Base-by-base conservation (phyloP, 176 grass and related monocot genomes). In the Carex pumila region DNA sequence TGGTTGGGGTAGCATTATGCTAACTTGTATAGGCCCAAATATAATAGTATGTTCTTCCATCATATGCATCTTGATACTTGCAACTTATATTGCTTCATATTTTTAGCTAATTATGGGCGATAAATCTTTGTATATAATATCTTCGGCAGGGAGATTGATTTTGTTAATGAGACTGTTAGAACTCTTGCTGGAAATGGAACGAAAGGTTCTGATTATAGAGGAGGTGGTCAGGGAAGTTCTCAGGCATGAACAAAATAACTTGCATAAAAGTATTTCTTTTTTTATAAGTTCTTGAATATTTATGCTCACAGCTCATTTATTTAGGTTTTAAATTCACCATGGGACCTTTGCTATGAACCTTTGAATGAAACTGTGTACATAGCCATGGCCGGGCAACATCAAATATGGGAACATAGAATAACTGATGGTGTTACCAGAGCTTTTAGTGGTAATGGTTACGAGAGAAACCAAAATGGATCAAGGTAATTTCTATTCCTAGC, bases 321-420 rank as follows among this genome's bases (percentile, higher is more conserved):
- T 8, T 89, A 98, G 95, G 91, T 93, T 71, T 64, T 98, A 83
- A 98, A 98, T 93, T 98, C 95, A 85, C 95, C 92, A 76, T 98
- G 95, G 95, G 95, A 98, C 87, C 71, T 98, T 67, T 93, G 91
- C 83, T 95, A 95, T 80, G 85, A 93, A 60, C 89, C 89, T 69
- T 90, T 88, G 13, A 81, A 84, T 71, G 92, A 91, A 69, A 86
- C 56, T 34, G 75, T 98, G 32, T 98, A 98, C 64, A 95, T 98
- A 72, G 92, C 95, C 31, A 98, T 98, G 91, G 92, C 95, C 71
- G 95, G 95, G 59, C 95, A 98, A 84, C 95, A 98, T 88, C 92
- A 98, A 85, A 91, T 95, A 76, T 98, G 95, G 95, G 90, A 86
- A 84, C 86, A 98, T 85, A 93, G 60, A 87, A 87, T 89, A 83